Evolutionary conservation across 2,329 filamentous ascomycete species (phyloP).

Genomic region (Phialocephala sp.): DNA sequence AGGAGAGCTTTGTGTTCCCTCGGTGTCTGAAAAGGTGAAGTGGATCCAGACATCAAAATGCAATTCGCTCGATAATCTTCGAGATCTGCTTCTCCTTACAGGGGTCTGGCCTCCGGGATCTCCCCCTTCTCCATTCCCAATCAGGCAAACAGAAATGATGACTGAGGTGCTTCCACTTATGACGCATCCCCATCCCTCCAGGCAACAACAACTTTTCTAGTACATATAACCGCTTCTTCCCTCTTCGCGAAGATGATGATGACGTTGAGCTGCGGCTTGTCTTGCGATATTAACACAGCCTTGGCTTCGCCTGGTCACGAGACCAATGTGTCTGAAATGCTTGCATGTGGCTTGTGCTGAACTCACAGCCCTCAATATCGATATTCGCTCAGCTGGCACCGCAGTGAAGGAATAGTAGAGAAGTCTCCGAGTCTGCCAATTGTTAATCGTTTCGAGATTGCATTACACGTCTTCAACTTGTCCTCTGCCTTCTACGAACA

Average conservation of each 20-base stretch:
- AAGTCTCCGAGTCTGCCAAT: neutral
- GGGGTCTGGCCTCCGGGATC: neutral
- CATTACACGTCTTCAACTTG: neutral
- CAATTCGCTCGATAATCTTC: slow-evolving; percentile 9
- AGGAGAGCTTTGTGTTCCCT: neutral
- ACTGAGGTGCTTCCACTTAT: too few relatives aligned
- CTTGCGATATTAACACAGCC: neutral
- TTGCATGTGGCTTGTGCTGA: neutral
- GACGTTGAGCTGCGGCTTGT: slow-evolving; percentile 3
- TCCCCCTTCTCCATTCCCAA: too few relatives aligned
- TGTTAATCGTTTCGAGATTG: neutral
- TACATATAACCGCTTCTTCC: neutral
- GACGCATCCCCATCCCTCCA: neutral
- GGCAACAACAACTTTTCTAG: neutral
- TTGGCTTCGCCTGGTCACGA: neutral
- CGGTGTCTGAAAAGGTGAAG: slow-evolving; percentile 2
- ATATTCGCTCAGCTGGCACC: neutral
- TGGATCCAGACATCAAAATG: neutral
- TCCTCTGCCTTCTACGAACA: neutral
- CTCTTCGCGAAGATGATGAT: neutral
- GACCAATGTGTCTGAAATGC: neutral
- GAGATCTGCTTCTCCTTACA: neutral
- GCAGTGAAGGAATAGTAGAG: neutral
- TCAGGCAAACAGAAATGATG: too few relatives aligned
- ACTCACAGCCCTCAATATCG: neutral